Percentiles rank a stretch among this genome's conserved stretches.
These are phyloP conservation scores for Chlamydomonas sp. DNA, from an alignment of 139 green algal species.

Conservation along the genomic window DNA sequence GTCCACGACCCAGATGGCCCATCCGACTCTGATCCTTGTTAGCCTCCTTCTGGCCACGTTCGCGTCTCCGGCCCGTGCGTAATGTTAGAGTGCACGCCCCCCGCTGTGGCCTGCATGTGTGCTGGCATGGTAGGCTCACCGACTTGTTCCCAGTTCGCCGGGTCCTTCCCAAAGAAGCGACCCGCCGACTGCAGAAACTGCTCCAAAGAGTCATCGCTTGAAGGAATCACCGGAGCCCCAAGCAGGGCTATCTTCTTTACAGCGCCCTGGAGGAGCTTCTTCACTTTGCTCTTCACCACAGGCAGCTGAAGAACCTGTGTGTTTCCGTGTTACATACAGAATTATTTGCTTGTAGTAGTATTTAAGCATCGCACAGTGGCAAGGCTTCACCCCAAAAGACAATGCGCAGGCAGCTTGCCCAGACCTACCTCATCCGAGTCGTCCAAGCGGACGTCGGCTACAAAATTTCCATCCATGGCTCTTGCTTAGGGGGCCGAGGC, in stretches of 20 bases:
- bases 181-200: slow-evolving; percentile 62
- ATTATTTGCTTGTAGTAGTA: too few species aligned
- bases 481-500: background rate
- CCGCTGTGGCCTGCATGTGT: too few species aligned
- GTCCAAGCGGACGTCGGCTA: slow-evolving; percentile 55
- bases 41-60: too few species aligned
- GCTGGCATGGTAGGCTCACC: slow-evolving; percentile 32
- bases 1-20: too few species aligned
- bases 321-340: background rate
- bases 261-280: slow-evolving; percentile 50
- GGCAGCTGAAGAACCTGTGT: slow-evolving; percentile 71
- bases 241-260: slow-evolving; percentile 55
- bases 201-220: slow-evolving; percentile 62
- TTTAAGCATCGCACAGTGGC: background rate
- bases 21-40: too few species aligned
- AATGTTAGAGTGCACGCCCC: too few species aligned
- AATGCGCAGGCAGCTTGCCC: background rate
- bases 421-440: slow-evolving; percentile 45
- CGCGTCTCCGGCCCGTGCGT: too few species aligned
- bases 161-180: slow-evolving; percentile 76
- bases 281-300: slow-evolving; percentile 56
- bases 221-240: slow-evolving; percentile 50
- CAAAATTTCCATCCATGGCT: slow-evolving; percentile 55
- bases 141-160: slow-evolving; percentile 68
- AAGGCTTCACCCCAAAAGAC: background rate